Conservation (phyloP, 2,329 filamentous ascomycete species). For the Aspergillus sp. region DNA sequence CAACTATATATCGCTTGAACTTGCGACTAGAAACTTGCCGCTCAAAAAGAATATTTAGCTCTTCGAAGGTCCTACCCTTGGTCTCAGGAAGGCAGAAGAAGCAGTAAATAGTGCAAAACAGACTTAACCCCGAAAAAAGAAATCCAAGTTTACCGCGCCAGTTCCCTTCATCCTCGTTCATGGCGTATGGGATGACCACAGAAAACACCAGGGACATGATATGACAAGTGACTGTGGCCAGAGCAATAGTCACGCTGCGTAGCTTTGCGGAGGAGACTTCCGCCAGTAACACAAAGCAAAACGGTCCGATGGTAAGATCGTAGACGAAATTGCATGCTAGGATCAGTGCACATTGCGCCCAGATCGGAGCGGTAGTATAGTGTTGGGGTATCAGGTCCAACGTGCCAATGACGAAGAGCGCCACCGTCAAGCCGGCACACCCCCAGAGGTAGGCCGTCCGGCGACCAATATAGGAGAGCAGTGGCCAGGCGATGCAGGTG, state of each 20-base stretch:
- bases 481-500: conserved; percentile 40
- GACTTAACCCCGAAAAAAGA: conserved; percentile 4
- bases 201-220: conserved; percentile 28
- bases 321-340: conserved; percentile 46
- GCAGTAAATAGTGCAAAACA: conserved; percentile 2
- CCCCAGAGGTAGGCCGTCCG: conserved; percentile 24
- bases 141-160: conserved; percentile 13
- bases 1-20: background rate
- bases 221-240: conserved; percentile 19
- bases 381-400: conserved; percentile 34
- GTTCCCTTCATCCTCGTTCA: conserved; percentile 26
- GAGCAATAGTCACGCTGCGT: conserved; percentile 49
- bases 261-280: conserved; percentile 53
- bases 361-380: conserved; percentile 26
- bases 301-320: conserved; percentile 52
- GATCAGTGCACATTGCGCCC: conserved; percentile 40
- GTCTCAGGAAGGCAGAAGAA: conserved; percentile 12
- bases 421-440: conserved; percentile 26
- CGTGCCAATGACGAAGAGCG: conserved; percentile 39
- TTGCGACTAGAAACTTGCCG: background rate
- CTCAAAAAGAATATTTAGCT: conserved; percentile 13
- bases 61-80: conserved; percentile 11
- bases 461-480: conserved; percentile 35
- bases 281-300: conserved; percentile 51
- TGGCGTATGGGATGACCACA: conserved; percentile 31